Evolutionary conservation across 208 protist genomes (phyloP).

Genomic region (Wallacemonas sp.): DNA sequence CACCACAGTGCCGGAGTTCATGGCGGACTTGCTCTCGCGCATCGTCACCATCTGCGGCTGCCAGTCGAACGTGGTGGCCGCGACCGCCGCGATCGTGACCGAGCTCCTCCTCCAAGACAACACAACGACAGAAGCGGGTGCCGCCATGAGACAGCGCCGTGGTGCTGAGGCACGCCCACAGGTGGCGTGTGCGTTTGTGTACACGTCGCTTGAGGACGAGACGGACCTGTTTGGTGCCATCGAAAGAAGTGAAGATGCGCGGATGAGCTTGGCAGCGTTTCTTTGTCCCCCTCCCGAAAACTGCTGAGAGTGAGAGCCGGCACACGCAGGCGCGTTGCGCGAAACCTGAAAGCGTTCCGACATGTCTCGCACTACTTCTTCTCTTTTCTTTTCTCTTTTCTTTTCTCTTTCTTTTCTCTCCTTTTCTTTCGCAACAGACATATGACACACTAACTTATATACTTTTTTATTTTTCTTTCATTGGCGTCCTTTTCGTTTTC

Average conservation of each 20-base stretch:
- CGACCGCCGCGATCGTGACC: not conserved
- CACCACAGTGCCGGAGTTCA: not conserved
- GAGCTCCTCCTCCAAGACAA: too few species aligned
- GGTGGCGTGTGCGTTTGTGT: slow-evolving; percentile 6
- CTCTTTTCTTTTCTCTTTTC: slow-evolving; percentile 12
- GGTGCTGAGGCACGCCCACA: not conserved
- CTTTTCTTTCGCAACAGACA: slow-evolving; percentile 1
- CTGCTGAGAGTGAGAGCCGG: too few species aligned
- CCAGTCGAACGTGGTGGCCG: not conserved
- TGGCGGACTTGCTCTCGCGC: not conserved
- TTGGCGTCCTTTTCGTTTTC: slow-evolving; percentile 5
- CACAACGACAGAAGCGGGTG: too few species aligned
- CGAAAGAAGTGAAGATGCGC: not conserved
- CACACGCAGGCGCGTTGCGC: too few species aligned
- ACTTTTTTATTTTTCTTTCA: too few species aligned
- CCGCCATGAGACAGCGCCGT: too few species aligned
- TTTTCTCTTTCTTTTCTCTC: slow-evolving; percentile 16
- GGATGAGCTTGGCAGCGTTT: not conserved
- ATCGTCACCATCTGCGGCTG: not conserved
- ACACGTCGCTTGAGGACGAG: not conserved
- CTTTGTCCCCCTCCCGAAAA: not conserved
- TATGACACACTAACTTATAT: too few species aligned
- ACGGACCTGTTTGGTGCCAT: not conserved
- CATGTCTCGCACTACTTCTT: too few species aligned
- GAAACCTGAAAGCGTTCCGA: too few species aligned